Evolutionary conservation across 2,329 filamentous ascomycete species (phyloP).

Genomic region (Microsporum canis): DNA sequence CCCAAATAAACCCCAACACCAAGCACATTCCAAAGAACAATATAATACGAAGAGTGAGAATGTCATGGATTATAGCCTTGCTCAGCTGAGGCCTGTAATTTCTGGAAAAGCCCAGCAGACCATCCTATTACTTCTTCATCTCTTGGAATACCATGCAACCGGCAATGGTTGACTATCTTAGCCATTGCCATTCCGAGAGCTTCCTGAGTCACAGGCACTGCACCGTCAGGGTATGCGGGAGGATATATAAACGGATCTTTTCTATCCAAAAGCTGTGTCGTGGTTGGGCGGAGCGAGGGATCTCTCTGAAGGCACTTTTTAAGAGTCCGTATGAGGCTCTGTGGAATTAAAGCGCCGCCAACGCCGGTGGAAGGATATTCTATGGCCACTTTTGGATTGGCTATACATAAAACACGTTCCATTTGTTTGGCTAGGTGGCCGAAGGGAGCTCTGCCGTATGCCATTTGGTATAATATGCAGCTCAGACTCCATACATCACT

Average conservation of each 20-base stretch:
- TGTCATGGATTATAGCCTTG: neutral
- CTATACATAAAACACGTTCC: slow-evolving; percentile 55
- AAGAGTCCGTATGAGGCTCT: slow-evolving; percentile 45
- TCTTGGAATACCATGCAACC: slow-evolving; percentile 44
- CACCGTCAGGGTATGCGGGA: slow-evolving; percentile 37
- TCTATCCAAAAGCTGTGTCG: slow-evolving; percentile 45
- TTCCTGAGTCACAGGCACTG: slow-evolving; percentile 45
- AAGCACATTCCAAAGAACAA: neutral
- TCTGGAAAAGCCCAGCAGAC: slow-evolving; percentile 39
- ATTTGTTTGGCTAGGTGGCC: slow-evolving; percentile 82
- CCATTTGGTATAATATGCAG: slow-evolving; percentile 96
- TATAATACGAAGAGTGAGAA: neutral
- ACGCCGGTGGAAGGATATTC: slow-evolving; percentile 37
- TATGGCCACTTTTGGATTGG: slow-evolving; percentile 39
- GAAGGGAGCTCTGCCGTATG: slow-evolving; percentile 92
- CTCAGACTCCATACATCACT: slow-evolving; percentile 94
- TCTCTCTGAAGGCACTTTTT: slow-evolving; percentile 49
- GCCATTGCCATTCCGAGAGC: slow-evolving; percentile 48
- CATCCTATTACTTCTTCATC: slow-evolving; percentile 44
- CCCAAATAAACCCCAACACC: neutral
- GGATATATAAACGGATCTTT: slow-evolving; percentile 49
- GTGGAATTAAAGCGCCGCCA: slow-evolving; percentile 42
- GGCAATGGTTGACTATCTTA: slow-evolving; percentile 49
- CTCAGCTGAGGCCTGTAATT: slow-evolving; percentile 22
- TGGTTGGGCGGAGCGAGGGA: slow-evolving; percentile 44